A percentile compares a stretch with the other conserved stretches of the same genome.
Conservation (phyloP, 2,329 filamentous ascomycete genomes). For the Cryphonectria carpinicola region DNA sequence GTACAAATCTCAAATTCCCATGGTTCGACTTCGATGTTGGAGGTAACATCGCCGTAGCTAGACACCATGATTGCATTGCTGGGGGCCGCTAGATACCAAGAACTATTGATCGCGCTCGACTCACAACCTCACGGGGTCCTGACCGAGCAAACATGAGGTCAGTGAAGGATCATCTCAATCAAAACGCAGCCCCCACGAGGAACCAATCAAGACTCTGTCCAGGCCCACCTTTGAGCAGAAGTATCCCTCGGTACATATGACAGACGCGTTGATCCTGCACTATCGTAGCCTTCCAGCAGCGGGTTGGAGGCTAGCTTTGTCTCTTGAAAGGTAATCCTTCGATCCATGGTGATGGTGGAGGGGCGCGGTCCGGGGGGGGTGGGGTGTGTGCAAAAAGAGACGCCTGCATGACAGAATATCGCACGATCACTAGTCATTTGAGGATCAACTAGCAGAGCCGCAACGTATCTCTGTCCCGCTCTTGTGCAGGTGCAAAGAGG, state of each 20-base stretch:
- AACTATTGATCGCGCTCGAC: background rate
- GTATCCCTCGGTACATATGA: background rate
- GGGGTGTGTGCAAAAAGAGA: conserved; percentile 4
- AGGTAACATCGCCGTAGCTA: background rate
- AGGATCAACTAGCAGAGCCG: conserved; percentile 13
- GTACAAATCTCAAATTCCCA: background rate
- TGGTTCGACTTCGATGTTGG: background rate
- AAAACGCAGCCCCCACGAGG: conserved; percentile 7
- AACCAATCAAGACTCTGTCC: background rate
- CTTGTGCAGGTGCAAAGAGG: background rate
- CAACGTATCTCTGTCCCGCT: conserved; percentile 10
- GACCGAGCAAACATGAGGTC: conserved; percentile 22
- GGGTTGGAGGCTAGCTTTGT: background rate
- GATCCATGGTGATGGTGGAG: background rate
- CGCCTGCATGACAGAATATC: conserved; percentile 2
- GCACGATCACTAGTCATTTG: conserved; percentile 6
- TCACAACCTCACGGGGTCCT: conserved; percentile 11
- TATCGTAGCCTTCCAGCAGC: background rate
- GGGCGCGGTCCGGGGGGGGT: no score
- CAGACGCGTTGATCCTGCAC: background rate
- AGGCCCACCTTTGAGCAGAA: background rate
- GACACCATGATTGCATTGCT: background rate
- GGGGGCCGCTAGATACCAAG: background rate
- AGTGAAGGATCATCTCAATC: conserved; percentile 17
- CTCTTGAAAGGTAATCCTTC: background rate